phyloP scores from a whole-genome alignment of 305 asterid genomes.

The Rubia balearica region DNA sequence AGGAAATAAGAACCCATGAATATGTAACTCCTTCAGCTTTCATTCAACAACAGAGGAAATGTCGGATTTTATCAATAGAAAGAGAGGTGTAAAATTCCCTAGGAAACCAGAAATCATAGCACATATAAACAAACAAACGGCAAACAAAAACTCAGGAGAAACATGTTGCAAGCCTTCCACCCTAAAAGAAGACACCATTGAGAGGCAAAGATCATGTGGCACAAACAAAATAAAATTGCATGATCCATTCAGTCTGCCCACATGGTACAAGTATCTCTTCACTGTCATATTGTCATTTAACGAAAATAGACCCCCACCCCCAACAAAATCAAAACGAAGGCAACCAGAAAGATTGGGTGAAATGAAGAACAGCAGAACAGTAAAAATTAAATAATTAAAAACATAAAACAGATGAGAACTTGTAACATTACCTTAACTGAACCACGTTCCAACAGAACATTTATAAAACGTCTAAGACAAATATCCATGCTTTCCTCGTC shows the following conservation, averaged over 20 bases:
- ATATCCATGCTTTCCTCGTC: slow-evolving; percentile 87
- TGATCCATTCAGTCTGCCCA: background rate
- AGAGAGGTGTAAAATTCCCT: background rate
- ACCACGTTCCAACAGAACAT: slow-evolving; percentile 88
- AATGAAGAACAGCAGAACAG: background rate
- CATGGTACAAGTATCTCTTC: background rate
- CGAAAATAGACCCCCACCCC: background rate
- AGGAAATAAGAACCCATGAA: slow-evolving; percentile 10
- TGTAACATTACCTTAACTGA: slow-evolving; percentile 54
- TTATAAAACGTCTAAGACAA: slow-evolving; percentile 89
- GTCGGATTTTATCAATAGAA: background rate
- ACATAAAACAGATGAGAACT: slow-evolving; percentile 7
- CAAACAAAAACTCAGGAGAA: background rate
- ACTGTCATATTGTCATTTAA: background rate
- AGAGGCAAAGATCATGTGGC: background rate
- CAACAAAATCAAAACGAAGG: background rate
- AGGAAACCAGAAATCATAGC: too few species aligned
- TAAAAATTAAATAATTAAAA: too few species aligned
- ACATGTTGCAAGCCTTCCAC: background rate
- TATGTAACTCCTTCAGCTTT: background rate
- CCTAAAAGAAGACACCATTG: background rate
- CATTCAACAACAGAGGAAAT: slow-evolving; percentile 14
- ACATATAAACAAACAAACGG: background rate
- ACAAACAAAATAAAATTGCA: background rate
- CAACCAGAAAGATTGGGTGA: background rate